Percentiles rank a stretch among this genome's conserved stretches.
Conservation (phyloP, 495 filamentous ascomycete species). For the Chlorociboria aeruginascens region DNA sequence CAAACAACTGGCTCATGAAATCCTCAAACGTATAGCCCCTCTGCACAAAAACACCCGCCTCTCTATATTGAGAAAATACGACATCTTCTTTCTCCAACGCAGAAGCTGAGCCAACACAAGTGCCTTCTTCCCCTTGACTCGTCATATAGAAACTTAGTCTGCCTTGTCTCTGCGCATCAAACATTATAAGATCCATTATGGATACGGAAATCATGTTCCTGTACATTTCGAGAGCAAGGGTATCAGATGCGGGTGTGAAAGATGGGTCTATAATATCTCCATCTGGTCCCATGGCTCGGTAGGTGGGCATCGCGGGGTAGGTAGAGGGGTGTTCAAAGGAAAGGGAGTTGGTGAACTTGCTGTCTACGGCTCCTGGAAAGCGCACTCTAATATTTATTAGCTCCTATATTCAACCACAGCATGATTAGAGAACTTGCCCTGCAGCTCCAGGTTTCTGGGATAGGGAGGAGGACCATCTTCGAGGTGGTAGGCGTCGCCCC, state of each 20-base stretch:
- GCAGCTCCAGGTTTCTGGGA: constrained; percentile 16
- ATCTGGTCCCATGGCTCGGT: constrained; percentile 61
- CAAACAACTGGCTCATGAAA: constrained; percentile 94
- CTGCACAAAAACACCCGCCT: constrained; percentile 81
- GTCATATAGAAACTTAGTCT: constrained; percentile 93
- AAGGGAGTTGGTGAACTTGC: constrained; percentile 74
- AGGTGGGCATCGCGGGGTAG: constrained; percentile 50
- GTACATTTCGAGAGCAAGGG: constrained; percentile 35
- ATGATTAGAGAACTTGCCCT: constrained; percentile 4
- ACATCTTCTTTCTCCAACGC: constrained; percentile 76
- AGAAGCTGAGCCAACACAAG: constrained; percentile 75
- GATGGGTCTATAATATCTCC: constrained; percentile 59
- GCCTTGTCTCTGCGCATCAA: constrained; percentile 66
- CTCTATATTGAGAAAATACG: constrained; percentile 89
- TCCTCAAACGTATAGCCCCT: constrained; percentile 76
- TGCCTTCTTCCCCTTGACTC: constrained; percentile 90
- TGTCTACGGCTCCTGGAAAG: constrained; percentile 93
- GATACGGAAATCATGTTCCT: constrained; percentile 58
- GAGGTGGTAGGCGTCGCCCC: not conserved
- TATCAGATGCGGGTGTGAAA: constrained; percentile 54
- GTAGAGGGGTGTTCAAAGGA: constrained; percentile 58
- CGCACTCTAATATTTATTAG: constrained; percentile 36
- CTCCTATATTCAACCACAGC: not conserved
- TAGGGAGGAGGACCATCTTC: constrained; percentile 11
- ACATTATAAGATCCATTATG: constrained; percentile 92